A percentile compares a stretch with the other conserved stretches of the same genome.
Evolutionary conservation across 495 filamentous ascomycete species (phyloP).

Genomic region (Penicillium cataractarum): DNA sequence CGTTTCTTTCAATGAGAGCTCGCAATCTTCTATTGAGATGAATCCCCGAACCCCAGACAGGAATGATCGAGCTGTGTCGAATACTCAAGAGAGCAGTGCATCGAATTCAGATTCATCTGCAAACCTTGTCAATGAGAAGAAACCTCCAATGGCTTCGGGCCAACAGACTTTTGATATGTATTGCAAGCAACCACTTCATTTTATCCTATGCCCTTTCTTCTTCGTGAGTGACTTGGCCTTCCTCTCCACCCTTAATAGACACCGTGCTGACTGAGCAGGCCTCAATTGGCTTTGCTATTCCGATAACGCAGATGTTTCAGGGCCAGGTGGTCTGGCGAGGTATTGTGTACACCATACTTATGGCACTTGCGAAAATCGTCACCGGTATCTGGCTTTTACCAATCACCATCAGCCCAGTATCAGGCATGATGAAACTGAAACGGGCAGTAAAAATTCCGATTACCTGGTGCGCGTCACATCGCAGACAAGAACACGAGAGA

Average conservation of each 20-base stretch:
- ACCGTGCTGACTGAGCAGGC: slow-evolving; percentile 42
- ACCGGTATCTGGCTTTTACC: slow-evolving; percentile 69
- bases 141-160: slow-evolving; percentile 31
- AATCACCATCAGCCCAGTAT: slow-evolving; percentile 31
- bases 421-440: slow-evolving; percentile 5
- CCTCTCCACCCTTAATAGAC: not conserved
- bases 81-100: not conserved
- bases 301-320: slow-evolving; percentile 69
- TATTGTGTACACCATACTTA: slow-evolving; percentile 69
- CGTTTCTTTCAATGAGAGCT: slow-evolving; percentile 1
- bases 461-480: slow-evolving; percentile 1
- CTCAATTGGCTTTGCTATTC: slow-evolving; percentile 79
- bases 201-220: slow-evolving; percentile 72
- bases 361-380: slow-evolving; percentile 65
- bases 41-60: not conserved
- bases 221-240: slow-evolving; percentile 55
- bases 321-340: slow-evolving; percentile 70
- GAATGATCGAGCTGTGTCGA: not conserved
- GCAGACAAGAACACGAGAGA: not conserved
- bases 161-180: slow-evolving; percentile 58
- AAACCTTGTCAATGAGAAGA: not conserved
- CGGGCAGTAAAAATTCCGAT: not conserved
- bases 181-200: slow-evolving; percentile 51
- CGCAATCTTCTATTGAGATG: not conserved
- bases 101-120: not conserved